These are phyloP conservation scores for Globisporangium rhizosaccharum DNA, from an alignment of 352 stramenopile species.

Conservation along the genomic window DNA sequence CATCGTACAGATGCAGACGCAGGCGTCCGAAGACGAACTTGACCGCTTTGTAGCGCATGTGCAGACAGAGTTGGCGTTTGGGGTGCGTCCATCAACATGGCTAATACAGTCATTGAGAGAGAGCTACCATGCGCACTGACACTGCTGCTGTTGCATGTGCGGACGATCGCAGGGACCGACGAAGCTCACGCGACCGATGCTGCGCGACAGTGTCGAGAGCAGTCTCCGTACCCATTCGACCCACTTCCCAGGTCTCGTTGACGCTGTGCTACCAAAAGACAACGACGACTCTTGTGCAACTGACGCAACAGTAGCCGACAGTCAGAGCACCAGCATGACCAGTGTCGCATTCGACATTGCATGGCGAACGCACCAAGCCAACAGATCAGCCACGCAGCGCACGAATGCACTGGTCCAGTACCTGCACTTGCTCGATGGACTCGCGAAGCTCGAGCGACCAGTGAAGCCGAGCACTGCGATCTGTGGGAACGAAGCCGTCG, in stretches of 20 bases:
- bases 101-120: too few relatives aligned
- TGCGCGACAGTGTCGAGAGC: neutral
- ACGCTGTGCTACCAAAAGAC: neutral
- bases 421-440: conserved; percentile 44
- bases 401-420: conserved; percentile 26
- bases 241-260: neutral
- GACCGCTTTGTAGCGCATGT: conserved; percentile 2
- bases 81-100: neutral
- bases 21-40: neutral
- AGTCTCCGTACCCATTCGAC: neutral
- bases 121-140: neutral
- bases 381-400: too few relatives aligned
- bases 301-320: neutral
- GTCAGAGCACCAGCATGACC: neutral
- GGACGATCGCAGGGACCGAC: neutral
- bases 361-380: neutral
- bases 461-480: conserved; percentile 51
- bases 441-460: conserved; percentile 36
- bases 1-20: conserved; percentile 2
- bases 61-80: neutral
- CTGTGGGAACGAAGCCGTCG: conserved; percentile 60
- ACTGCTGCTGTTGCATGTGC: too few relatives aligned
- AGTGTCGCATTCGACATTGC: conserved; percentile 7
- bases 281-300: neutral
- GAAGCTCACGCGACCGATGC: neutral